Evolutionary conservation across 805 yeast genomes (phyloP), one percentile per base, ranked within the genome.

Genomic region (Zygoascus flipseniorum): DNA sequence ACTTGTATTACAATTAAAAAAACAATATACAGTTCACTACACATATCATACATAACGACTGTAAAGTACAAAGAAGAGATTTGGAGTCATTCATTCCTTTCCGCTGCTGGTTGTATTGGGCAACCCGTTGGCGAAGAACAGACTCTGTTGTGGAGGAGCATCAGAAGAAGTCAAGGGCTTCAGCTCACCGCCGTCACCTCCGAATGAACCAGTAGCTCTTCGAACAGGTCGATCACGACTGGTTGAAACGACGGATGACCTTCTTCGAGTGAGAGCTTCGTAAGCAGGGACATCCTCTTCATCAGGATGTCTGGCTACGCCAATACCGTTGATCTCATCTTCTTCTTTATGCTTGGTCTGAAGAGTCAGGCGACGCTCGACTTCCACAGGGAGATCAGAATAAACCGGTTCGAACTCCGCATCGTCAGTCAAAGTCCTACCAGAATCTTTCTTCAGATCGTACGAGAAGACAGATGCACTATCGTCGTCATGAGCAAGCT

Each of bases 131-230:
- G 69, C 67, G 52, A 68, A 68, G 55, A 68, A 68, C 50, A 68
- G 56, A 2, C 59, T 54, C 16, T 50, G 43, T 14, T 35, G 37
- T 11, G 45, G 31, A 54, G 53, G 46, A 26, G 50, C 52, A 14
- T 49, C 54, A 14, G 52, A 53, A 18, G 60, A 50, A 1, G 69
- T 57, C 58, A 67, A 43, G 10, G 71, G 70, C 50, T 58, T 62
- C 51, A 67, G 56, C 35, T 62, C 66, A 14, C 64, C 69, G 2
- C 47, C 56, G 16, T 57, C 52, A 14, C 68, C 67, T 14, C 70
- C 70, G 52, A 61, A 68, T 5, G 68, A 61, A 8, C 68, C 71
- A 3, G 72, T 68, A 45, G 72, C 65, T n/a, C 61, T 58, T 32
- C 72, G 60, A 3, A 66, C 59, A 11, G 59, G 61, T 16, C 54